These are phyloP conservation scores for Hyaloscypha variabilis DNA, from an alignment of 495 filamentous ascomycete genomes.

Conservation along the genomic window DNA sequence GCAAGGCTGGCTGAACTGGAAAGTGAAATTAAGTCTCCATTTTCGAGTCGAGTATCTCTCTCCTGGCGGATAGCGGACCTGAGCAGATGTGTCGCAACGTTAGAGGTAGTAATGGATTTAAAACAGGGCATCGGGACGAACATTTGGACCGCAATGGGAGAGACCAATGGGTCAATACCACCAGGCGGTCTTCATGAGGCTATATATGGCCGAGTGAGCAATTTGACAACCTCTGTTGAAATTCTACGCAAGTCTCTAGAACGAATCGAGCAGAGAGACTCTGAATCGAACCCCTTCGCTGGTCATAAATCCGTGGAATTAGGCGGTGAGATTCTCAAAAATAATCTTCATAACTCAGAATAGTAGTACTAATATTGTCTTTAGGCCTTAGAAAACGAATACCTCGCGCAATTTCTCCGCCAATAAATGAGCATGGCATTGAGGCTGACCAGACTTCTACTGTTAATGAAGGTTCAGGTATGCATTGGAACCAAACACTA, in stretches of 20 bases:
- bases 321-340: slow-evolving; percentile 8
- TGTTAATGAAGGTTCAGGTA: slow-evolving; percentile 4
- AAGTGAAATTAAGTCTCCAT: slow-evolving; percentile 7
- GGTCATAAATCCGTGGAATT: slow-evolving; percentile 3
- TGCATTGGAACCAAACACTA: background rate
- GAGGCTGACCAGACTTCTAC: background rate
- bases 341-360: background rate
- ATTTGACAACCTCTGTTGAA: slow-evolving; percentile 6
- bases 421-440: slow-evolving; percentile 9
- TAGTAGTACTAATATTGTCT: background rate
- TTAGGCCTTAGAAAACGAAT: slow-evolving; percentile 15
- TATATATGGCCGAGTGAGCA: slow-evolving; percentile 10
- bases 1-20: slow-evolving; percentile 8
- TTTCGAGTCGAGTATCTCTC: slow-evolving; percentile 11
- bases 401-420: slow-evolving; percentile 6
- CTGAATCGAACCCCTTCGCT: background rate
- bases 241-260: slow-evolving; percentile 9
- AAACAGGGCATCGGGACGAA: slow-evolving; percentile 9
- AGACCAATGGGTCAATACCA: background rate
- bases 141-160: slow-evolving; percentile 13
- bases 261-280: background rate
- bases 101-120: background rate
- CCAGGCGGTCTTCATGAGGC: slow-evolving; percentile 5
- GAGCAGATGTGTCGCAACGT: slow-evolving; percentile 1
- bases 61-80: slow-evolving; percentile 12